These are phyloP conservation scores for Pestalotiopsis sp. DNA, from an alignment of 2,329 filamentous ascomycete genomes.

Conservation along the genomic window DNA sequence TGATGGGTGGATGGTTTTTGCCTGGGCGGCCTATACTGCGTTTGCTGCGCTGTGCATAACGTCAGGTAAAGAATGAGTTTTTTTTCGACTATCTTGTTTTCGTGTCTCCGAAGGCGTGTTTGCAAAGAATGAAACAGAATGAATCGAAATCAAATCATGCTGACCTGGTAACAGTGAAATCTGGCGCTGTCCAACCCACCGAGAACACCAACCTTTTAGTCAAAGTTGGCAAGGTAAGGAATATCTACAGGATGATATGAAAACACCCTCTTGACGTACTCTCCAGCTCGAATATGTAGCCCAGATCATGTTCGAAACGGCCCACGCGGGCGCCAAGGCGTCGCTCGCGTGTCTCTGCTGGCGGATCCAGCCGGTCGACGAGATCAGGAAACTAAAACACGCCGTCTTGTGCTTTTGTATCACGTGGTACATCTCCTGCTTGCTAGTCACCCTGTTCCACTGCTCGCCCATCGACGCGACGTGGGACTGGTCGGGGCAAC, in stretches of 20 bases:
- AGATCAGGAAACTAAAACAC: neutral
- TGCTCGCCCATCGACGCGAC: neutral
- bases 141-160: neutral
- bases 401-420: neutral
- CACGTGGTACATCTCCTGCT: neutral
- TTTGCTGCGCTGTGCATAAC: neutral
- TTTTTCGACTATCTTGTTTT: neutral
- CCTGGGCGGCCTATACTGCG: neutral
- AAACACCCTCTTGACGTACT: neutral
- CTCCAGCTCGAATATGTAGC: neutral
- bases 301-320: neutral
- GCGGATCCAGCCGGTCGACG: neutral
- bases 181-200: neutral
- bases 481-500: neutral
- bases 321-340: neutral
- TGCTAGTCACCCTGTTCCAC: neutral
- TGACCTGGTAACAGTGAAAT: neutral
- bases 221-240: neutral
- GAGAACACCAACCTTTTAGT: neutral
- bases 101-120: neutral
- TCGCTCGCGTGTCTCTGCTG: neutral
- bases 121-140: neutral
- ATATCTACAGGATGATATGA: neutral
- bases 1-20: neutral
- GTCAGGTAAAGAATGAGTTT: neutral